Base-by-base conservation (phyloP, 2,329 filamentous ascomycete species). In the Colletotrichum kahawae region DNA sequence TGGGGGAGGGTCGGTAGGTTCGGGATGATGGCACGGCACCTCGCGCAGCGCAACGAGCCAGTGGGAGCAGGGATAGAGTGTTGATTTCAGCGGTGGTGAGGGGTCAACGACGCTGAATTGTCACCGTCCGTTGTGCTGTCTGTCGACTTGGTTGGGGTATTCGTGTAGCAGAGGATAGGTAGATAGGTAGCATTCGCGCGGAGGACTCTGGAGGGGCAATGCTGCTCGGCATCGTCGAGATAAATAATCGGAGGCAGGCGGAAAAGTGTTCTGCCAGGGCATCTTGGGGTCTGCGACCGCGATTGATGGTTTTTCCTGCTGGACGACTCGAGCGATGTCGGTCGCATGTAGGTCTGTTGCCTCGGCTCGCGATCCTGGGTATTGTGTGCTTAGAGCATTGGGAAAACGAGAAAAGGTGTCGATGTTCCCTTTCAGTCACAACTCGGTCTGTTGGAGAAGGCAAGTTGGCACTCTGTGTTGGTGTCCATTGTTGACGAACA, bases 11-110 rank as follows among this genome's bases (percentile, higher is more conserved):
- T 71, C 33, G 21, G 38, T 34, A 36, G 63, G 21, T 54, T 75
- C 73, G 73, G 73, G 62, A 75, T 62, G 14, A n/a, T 64, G 34
- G 38, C 63, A 67, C 73, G 69, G 73, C 73, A 75, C 36, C 67
- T 43, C 31, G 57, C 14, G 57, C 24, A 16, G 38, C 16, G 31
- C 21, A 36, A 29, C 27, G 48, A n/a, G 67, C 10, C n/a, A 27
- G 27, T 29, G n/a, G 21, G 4, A 21, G 48, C 24, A 27, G 16
- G 21, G 21, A 51, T n/a, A 16, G 13, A 34, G 34, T 8, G 0
- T 16, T 16, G 6, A n/a, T 24, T 56, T 29, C 21, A 24, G 59
- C 29, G 18, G 18, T n/a, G 33, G 13, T 63, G 33, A 34, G 10
- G 59, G 59, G 13, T 36, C 18, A 60, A 60, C 27, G 16, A 31